phyloP scores from a whole-genome alignment of 106 monocot species.

The Dendrobium nobile region DNA sequence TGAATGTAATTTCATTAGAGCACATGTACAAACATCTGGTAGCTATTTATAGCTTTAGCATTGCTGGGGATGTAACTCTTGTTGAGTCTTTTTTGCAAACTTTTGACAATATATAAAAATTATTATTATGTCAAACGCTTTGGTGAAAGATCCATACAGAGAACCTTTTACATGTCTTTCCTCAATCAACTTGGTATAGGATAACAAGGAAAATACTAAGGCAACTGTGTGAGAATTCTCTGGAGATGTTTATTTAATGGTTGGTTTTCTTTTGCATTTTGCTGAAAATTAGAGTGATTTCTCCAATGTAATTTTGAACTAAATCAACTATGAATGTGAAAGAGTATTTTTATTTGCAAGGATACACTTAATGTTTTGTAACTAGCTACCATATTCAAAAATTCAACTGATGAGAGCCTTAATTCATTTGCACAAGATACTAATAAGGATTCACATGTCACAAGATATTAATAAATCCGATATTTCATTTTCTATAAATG shows the following conservation, averaged over 20 bases:
- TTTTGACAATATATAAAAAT: not conserved
- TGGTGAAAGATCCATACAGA: not conserved
- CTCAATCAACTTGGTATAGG: not conserved
- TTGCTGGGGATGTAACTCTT: not conserved
- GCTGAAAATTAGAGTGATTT: not conserved
- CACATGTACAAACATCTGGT: not conserved
- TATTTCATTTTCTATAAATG: no score
- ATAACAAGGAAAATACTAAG: not conserved
- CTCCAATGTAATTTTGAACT: no score
- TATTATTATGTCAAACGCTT: not conserved
- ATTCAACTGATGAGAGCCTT: no score
- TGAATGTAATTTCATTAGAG: not conserved
- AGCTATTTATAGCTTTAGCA: not conserved
- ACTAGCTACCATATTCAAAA: no score
- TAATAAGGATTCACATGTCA: no score
- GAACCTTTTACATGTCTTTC: not conserved
- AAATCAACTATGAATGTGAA: no score
- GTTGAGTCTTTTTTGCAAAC: not conserved
- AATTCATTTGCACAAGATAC: no score
- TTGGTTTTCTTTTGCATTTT: not conserved
- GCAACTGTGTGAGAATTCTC: not conserved
- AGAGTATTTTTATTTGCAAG: no score
- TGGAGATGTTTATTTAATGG: not conserved
- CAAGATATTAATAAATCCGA: no score
- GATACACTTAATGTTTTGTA: no score